Base-by-base conservation (phyloP, 768 basidiomycete genomes). In the Naganishia vaughanmartiniae region DNA sequence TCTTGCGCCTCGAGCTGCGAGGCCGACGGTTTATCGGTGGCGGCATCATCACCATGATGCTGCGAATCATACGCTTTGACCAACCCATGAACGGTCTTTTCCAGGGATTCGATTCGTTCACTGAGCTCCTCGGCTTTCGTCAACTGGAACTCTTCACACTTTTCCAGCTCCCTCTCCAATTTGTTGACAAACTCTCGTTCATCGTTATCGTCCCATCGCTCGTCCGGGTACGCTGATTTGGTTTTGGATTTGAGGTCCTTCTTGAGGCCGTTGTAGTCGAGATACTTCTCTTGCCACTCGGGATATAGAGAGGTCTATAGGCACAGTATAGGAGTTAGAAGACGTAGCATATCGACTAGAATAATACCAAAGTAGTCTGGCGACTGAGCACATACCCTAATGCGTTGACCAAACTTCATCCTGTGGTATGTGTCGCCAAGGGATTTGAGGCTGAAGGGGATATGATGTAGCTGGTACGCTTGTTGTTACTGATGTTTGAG, bases 81-180 rank as follows among this genome's bases (percentile, higher is more conserved):
- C 55, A 97, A 87, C 21, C 85, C 86, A 73, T 89, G 86, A 26
- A 97, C 91, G 71, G 89, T 87, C 60, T 85, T 86, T 77, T 95
- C 92, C 24, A 93, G 90, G 39, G 89, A 87, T 56, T 86, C 85
- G 70, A 98, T 95, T 67, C 91, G 89, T 11, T 83, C 84, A 33
- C 92, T 86, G 45, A 96, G 86, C 78, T 97, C 93, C 15, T 80
- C 76, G 12, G 81, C 77, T 87, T 96, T 98, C 39, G 85, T 83
- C 78, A 89, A 90, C 79, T 98, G 95, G 78, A 98, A 98, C 76
- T 89, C 88, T 75, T 94, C 89, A 54, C 97, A 89, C 83, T 98
- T 98, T 77, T 93, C 91, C 36, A 98, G 85, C 83, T 98, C 93
- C 70, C 84, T 84, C 76, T 90, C 89, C 67, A 97, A 87, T 83